Evolutionary conservation across 2,329 filamentous ascomycete genomes (phyloP).

Genomic region (Geoglossum cookeanum): DNA sequence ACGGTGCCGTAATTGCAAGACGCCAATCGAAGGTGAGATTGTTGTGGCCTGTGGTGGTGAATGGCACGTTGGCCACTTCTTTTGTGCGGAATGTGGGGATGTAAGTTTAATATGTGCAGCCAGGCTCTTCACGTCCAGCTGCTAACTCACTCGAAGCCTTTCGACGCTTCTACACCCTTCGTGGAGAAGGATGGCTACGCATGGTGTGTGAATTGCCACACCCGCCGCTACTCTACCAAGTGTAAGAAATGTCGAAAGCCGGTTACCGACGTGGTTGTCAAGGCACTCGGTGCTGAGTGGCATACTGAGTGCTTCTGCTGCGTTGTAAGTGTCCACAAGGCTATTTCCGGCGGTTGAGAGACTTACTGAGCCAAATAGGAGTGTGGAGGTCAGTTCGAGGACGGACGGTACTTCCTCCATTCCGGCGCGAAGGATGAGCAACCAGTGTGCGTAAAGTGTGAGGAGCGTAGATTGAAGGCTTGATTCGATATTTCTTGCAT

Average conservation of each 20-base stretch:
- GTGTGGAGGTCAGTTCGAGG: conserved; percentile 39
- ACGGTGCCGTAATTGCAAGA: conserved; percentile 87
- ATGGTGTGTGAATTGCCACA: conserved; percentile 89
- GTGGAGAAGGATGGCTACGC: conserved; percentile 96
- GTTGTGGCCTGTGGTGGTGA: conserved; percentile 85
- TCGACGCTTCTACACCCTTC: conserved; percentile 50
- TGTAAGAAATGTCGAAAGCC: conserved; percentile 70
- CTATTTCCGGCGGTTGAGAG: neutral
- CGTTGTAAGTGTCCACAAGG: conserved; percentile 23
- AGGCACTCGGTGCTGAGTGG: conserved; percentile 82
- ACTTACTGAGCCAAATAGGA: conserved; percentile 23
- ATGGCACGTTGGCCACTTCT: conserved; percentile 96
- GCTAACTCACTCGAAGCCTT: conserved; percentile 26
- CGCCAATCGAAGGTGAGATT: conserved; percentile 88
- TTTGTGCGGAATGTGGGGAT: conserved; percentile 96
- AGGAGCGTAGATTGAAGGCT: conserved; percentile 42
- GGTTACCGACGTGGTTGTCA: conserved; percentile 77
- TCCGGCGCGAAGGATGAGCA: conserved; percentile 37
- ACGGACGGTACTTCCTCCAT: conserved; percentile 43
- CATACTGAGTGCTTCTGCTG: conserved; percentile 86
- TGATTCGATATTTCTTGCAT: conserved; percentile 14
- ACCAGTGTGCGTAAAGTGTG: conserved; percentile 42
- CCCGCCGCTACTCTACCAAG: conserved; percentile 73
- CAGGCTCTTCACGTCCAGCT: neutral
- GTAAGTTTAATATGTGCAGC: conserved; percentile 16